Conservation (phyloP, 1,139 yeast species). For the Kurtzmaniella quercitrusa region DNA sequence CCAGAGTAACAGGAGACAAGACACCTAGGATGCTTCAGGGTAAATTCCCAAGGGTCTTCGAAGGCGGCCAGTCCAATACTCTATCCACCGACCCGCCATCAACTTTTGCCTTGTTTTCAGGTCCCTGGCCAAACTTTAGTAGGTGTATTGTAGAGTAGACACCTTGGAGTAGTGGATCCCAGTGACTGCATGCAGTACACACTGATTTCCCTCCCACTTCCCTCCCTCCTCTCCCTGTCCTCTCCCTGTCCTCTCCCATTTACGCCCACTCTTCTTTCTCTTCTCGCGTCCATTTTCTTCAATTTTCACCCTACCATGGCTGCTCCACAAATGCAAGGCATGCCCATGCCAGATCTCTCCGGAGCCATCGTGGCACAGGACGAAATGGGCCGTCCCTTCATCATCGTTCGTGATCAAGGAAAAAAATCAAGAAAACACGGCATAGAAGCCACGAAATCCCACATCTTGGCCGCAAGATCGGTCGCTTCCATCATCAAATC, state of each 20-base stretch:
- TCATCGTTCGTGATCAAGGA: constrained; percentile 96
- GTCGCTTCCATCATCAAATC: constrained; percentile 91
- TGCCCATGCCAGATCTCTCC: constrained; percentile 89
- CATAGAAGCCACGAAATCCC: constrained; percentile 90
- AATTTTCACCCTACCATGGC: constrained; percentile 17
- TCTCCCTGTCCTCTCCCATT: neutral
- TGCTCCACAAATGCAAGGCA: constrained; percentile 20
- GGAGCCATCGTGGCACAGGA: constrained; percentile 98
- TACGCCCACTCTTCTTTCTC: neutral
- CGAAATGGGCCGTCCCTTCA: constrained; percentile 98
- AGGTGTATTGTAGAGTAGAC: too few relatives aligned
- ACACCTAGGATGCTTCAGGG: too few relatives aligned
- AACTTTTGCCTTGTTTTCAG: too few relatives aligned
- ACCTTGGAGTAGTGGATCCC: too few relatives aligned
- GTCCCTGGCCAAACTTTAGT: too few relatives aligned
- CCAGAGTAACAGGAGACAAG: too few relatives aligned
- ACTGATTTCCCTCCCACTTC: too few relatives aligned
- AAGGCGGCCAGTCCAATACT: too few relatives aligned
- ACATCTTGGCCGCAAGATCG: constrained; percentile 92
- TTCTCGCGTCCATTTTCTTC: neutral
- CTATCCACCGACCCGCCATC: too few relatives aligned
- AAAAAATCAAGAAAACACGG: constrained; percentile 90
- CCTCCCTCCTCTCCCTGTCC: neutral
- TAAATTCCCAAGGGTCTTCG: too few relatives aligned
- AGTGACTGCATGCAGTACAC: too few relatives aligned